Percentiles rank a stretch among this genome's conserved stretches.
Evolutionary conservation across 2,329 filamentous ascomycete genomes (phyloP).

Genomic region (Botrytis cinerea): DNA sequence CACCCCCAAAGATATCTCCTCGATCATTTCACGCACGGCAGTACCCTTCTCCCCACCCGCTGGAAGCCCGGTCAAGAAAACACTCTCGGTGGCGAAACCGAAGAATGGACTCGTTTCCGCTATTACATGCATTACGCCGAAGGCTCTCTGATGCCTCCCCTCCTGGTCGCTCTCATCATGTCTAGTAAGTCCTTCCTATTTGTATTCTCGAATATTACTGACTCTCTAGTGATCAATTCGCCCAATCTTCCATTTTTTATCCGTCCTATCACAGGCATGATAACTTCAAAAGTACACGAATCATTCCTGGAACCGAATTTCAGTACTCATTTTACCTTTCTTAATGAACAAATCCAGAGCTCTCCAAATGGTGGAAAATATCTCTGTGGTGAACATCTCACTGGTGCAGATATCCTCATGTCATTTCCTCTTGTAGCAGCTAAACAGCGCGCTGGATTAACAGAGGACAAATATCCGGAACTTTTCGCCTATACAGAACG

Average conservation of each 20-base stretch:
- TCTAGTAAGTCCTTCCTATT: constrained; percentile 44
- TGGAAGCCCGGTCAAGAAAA: constrained; percentile 61
- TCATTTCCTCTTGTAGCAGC: constrained; percentile 53
- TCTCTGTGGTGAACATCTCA: constrained; percentile 51
- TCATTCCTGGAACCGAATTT: constrained; percentile 51
- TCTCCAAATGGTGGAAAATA: constrained; percentile 49
- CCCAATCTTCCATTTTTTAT: constrained; percentile 68
- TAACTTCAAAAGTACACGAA: constrained; percentile 51
- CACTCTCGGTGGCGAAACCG: constrained; percentile 60
- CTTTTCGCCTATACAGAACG: constrained; percentile 49
- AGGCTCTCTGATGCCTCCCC: constrained; percentile 74
- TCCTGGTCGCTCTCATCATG: constrained; percentile 66
- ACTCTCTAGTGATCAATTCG: constrained; percentile 51
- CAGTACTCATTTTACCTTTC: constrained; percentile 50
- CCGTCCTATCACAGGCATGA: constrained; percentile 59
- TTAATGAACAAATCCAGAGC: constrained; percentile 52
- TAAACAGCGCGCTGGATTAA: constrained; percentile 41
- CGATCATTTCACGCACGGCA: constrained; percentile 58
- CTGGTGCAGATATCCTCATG: constrained; percentile 55
- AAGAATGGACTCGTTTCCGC: constrained; percentile 59
- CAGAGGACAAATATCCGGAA: constrained; percentile 48
- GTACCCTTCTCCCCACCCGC: constrained; percentile 52
- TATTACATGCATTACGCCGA: constrained; percentile 84
- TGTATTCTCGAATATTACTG: not conserved
- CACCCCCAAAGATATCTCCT: constrained; percentile 61